phyloP scores from a whole-genome alignment of 352 stramenopile genomes.

The Peronospora destructor region DNA sequence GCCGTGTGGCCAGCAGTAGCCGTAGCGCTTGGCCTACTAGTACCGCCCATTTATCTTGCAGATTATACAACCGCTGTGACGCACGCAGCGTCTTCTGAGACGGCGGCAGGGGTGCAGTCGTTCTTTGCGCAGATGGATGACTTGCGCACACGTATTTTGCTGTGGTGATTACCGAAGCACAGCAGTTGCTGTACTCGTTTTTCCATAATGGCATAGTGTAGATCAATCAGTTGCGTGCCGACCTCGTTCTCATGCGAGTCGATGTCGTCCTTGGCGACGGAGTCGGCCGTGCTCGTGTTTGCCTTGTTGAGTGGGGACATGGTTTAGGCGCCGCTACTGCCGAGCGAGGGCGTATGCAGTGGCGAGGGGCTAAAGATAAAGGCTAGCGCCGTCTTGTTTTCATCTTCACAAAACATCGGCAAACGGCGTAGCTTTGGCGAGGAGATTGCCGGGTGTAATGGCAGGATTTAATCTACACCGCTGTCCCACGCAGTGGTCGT shows the following conservation, averaged over 20 bases:
- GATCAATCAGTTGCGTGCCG: slow-evolving; percentile 23
- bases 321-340: slow-evolving; percentile 24
- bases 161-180: too few species aligned
- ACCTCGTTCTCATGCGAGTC: slow-evolving; percentile 36
- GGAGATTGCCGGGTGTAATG: too few species aligned
- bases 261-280: slow-evolving; percentile 18
- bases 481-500: not conserved
- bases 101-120: slow-evolving; percentile 25
- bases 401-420: slow-evolving; percentile 32
- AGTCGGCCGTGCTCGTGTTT: slow-evolving; percentile 30
- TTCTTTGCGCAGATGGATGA: not conserved
- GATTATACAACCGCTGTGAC: slow-evolving; percentile 30
- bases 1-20: slow-evolving; percentile 66
- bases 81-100: slow-evolving; percentile 54
- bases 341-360: slow-evolving; percentile 12
- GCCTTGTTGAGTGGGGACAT: slow-evolving; percentile 45
- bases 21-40: slow-evolving; percentile 61
- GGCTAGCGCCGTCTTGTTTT: slow-evolving; percentile 50
- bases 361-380: slow-evolving; percentile 69
- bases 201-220: slow-evolving; percentile 42
- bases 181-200: slow-evolving; percentile 54
- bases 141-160: slow-evolving; percentile 25
- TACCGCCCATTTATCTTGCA: slow-evolving; percentile 59
- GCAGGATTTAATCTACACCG: too few species aligned
- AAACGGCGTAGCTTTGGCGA: not conserved